These are phyloP conservation scores for Arthrinium puccinioides DNA, from an alignment of 2,329 filamentous ascomycete species.

Conservation along the genomic window DNA sequence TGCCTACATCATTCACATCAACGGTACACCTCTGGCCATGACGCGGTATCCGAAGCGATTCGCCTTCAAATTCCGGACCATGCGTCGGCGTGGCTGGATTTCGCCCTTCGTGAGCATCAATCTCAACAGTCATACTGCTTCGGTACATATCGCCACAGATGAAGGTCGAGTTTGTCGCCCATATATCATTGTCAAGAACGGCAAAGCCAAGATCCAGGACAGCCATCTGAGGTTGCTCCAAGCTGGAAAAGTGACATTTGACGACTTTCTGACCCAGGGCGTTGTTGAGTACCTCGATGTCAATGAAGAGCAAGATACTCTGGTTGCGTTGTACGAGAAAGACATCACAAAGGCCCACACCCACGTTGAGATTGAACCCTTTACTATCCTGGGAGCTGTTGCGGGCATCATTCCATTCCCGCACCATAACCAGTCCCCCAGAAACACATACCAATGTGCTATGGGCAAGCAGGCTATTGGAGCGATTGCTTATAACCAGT, in stretches of 20 bases:
- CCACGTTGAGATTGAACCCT: slow-evolving; percentile 95
- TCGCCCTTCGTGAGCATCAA: slow-evolving; percentile 96
- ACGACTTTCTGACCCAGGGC: slow-evolving; percentile 85
- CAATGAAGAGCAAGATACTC: slow-evolving; percentile 95
- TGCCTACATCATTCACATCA: slow-evolving; percentile 86
- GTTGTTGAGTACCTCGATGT: slow-evolving; percentile 95
- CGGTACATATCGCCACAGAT: slow-evolving; percentile 92
- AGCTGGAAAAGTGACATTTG: slow-evolving; percentile 79
- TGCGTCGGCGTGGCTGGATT: slow-evolving; percentile 83
- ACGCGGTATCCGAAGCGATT: slow-evolving; percentile 84
- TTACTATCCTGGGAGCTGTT: slow-evolving; percentile 91
- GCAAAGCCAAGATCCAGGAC: slow-evolving; percentile 70
- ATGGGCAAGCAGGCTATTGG: slow-evolving; percentile 99
- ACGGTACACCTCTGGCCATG: slow-evolving; percentile 86
- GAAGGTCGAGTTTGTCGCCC: slow-evolving; percentile 95
- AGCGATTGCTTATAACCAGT: slow-evolving; percentile 96
- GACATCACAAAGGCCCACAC: slow-evolving; percentile 80
- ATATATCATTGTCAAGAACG: slow-evolving; percentile 89
- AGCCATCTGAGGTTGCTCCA: slow-evolving; percentile 77
- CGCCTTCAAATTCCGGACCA: slow-evolving; percentile 73
- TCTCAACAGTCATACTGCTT: slow-evolving; percentile 86
- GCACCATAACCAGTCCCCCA: slow-evolving; percentile 96
- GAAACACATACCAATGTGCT: slow-evolving; percentile 98
- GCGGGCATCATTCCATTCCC: slow-evolving; percentile 96
- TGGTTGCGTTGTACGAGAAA: slow-evolving; percentile 83